Evolutionary conservation across 495 filamentous ascomycete species (phyloP).

Genomic region (Xylaria cubensis): DNA sequence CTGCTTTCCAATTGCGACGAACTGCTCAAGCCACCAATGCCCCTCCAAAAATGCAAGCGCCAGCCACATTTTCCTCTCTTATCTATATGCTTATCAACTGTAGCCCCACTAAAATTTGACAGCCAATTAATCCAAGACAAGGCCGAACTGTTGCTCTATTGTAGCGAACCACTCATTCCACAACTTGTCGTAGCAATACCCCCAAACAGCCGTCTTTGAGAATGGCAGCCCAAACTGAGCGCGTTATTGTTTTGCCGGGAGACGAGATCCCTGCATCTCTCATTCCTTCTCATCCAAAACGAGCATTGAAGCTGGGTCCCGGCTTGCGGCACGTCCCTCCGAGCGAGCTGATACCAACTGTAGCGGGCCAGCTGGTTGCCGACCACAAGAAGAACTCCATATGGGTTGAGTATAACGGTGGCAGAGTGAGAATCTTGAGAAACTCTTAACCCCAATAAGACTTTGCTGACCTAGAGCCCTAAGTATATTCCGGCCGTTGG

Average conservation of each 20-base stretch:
- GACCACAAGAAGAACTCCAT: slow-evolving; percentile 80
- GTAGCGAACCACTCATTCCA: neutral
- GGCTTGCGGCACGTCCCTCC: slow-evolving; percentile 80
- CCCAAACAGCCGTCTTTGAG: slow-evolving; percentile 14
- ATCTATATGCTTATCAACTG: slow-evolving; percentile 4
- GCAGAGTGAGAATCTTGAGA: slow-evolving; percentile 57
- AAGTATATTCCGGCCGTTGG: slow-evolving; percentile 79
- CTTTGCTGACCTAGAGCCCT: neutral
- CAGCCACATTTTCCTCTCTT: slow-evolving; percentile 21
- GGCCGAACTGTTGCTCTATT: neutral
- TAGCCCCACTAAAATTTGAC: slow-evolving; percentile 28
- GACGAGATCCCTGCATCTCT: slow-evolving; percentile 72
- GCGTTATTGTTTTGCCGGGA: slow-evolving; percentile 75
- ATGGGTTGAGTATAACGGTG: slow-evolving; percentile 74
- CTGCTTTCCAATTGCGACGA: slow-evolving; percentile 10
- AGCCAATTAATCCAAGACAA: neutral
- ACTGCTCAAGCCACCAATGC: slow-evolving; percentile 33
- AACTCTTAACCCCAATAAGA: neutral
- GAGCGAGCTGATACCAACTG: slow-evolving; percentile 71
- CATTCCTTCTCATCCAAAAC: slow-evolving; percentile 66
- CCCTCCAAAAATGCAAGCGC: slow-evolving; percentile 33
- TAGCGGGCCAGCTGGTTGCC: slow-evolving; percentile 78
- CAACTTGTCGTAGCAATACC: neutral
- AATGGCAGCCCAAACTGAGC: slow-evolving; percentile 55
- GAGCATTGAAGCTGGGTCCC: slow-evolving; percentile 81